These are phyloP conservation scores for Melanomma pulvis-pyrius DNA, from an alignment of 495 filamentous ascomycete species.

Conservation along the genomic window DNA sequence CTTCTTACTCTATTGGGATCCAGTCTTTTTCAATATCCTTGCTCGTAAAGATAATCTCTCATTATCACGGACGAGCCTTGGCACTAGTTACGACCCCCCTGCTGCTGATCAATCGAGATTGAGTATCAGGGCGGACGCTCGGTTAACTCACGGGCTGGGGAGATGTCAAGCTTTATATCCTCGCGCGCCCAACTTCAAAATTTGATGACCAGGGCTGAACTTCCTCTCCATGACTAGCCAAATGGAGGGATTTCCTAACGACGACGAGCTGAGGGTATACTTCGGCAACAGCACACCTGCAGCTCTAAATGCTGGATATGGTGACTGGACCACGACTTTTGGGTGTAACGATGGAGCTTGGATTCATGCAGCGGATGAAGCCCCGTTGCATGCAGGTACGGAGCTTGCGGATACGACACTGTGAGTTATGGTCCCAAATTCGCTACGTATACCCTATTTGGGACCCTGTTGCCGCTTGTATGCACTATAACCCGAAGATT, in stretches of 20 bases:
- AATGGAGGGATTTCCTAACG: constrained; percentile 5
- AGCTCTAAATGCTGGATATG: background rate
- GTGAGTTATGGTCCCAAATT: background rate
- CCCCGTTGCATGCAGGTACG: background rate
- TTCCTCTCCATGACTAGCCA: background rate
- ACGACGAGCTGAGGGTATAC: background rate
- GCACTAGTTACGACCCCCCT: background rate
- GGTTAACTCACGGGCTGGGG: background rate
- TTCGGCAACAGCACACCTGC: background rate
- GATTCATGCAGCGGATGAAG: background rate
- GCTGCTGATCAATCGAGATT: constrained; percentile 1
- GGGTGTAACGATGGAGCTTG: background rate
- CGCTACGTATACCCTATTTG: background rate
- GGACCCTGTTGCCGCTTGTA: background rate
- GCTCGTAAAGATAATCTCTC: background rate
- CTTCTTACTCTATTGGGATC: background rate
- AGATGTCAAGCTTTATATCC: background rate
- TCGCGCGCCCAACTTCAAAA: background rate
- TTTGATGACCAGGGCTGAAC: constrained; percentile 15
- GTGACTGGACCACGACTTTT: background rate
- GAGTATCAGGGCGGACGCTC: constrained; percentile 3
- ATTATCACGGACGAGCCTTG: background rate
- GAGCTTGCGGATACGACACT: background rate
- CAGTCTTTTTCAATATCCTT: background rate
- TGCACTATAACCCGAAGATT: background rate